A percentile compares a stretch with the other conserved stretches of the same genome.
phyloP scores from a whole-genome alignment of 2,329 filamentous ascomycete genomes.

The Fusarium humuli region DNA sequence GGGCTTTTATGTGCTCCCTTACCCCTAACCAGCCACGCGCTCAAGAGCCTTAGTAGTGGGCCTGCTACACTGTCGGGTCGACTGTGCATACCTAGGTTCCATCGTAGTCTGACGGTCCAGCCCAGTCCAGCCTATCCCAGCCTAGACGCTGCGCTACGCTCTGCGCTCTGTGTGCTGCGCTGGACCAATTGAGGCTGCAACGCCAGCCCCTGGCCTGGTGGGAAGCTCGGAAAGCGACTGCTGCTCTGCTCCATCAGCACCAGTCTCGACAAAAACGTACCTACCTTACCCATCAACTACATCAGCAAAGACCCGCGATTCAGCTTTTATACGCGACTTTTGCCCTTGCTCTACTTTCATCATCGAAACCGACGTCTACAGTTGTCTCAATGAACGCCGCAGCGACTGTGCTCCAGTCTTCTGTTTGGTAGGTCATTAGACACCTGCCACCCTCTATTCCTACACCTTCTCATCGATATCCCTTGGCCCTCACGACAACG shows the following conservation, averaged over 20 bases:
- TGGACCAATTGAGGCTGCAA: constrained; percentile 41
- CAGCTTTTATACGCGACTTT: constrained; percentile 18
- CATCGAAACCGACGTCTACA: constrained; percentile 18
- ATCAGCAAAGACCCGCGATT: constrained; percentile 27
- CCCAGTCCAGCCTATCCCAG: not conserved
- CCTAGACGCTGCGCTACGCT: constrained; percentile 2
- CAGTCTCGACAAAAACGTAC: constrained; percentile 25
- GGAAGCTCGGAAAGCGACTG: constrained; percentile 39
- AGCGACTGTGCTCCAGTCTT: constrained; percentile 37
- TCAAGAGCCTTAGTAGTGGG: constrained; percentile 19
- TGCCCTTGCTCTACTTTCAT: constrained; percentile 8
- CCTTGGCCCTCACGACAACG: constrained; percentile 32
- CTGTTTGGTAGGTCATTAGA: constrained; percentile 46
- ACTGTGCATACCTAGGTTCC: constrained; percentile 30
- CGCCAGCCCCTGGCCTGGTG: constrained; percentile 39
- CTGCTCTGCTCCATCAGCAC: constrained; percentile 11
- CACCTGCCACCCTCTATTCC: constrained; percentile 36
- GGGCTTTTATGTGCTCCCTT: not conserved
- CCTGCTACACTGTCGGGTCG: constrained; percentile 19
- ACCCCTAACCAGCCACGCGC: constrained; percentile 44
- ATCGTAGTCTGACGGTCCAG: constrained; percentile 32
- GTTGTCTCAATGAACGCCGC: constrained; percentile 41
- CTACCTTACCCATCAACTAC: constrained; percentile 24
- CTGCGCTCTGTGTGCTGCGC: constrained; percentile 21
- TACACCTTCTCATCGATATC: constrained; percentile 31